phyloP scores from a whole-genome alignment of 148 eudicot genomes.

The Suaeda aralocaspica region DNA sequence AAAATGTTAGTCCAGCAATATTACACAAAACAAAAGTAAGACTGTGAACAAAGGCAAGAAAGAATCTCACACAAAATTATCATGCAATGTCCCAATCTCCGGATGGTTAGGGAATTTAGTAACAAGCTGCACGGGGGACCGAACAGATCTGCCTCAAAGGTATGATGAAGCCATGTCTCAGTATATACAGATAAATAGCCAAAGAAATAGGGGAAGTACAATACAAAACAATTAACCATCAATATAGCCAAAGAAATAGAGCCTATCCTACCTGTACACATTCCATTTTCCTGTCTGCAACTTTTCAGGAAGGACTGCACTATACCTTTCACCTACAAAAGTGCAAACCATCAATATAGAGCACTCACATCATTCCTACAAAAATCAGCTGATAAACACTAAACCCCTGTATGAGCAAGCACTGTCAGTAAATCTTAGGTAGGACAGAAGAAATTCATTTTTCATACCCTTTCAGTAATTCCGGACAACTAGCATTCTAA shows the following conservation, averaged over 20 bases:
- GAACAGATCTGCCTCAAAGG: constrained; percentile 60
- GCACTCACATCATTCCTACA: not conserved
- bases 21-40: constrained; percentile 1
- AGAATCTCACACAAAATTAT: constrained; percentile 78
- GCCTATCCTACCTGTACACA: constrained; percentile 73
- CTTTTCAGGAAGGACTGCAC: constrained; percentile 93
- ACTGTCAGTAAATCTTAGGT: too few species aligned
- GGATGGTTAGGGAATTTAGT: constrained; percentile 71
- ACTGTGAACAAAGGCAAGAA: constrained; percentile 15
- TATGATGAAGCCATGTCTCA: not conserved
- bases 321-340: constrained; percentile 61
- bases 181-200: not conserved
- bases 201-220: not conserved
- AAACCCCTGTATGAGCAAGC: not conserved
- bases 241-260: constrained; percentile 19
- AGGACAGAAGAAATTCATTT: not conserved
- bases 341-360: constrained; percentile 6
- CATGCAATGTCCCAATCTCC: constrained; percentile 82
- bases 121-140: constrained; percentile 70
- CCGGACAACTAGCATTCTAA: constrained; percentile 4
- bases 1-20: constrained; percentile 9
- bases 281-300: constrained; percentile 92
- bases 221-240: not conserved
- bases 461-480: constrained; percentile 7
- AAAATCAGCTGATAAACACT: not conserved